phyloP scores from a whole-genome alignment of 2,329 filamentous ascomycete genomes.

The Aspergillus fructus region DNA sequence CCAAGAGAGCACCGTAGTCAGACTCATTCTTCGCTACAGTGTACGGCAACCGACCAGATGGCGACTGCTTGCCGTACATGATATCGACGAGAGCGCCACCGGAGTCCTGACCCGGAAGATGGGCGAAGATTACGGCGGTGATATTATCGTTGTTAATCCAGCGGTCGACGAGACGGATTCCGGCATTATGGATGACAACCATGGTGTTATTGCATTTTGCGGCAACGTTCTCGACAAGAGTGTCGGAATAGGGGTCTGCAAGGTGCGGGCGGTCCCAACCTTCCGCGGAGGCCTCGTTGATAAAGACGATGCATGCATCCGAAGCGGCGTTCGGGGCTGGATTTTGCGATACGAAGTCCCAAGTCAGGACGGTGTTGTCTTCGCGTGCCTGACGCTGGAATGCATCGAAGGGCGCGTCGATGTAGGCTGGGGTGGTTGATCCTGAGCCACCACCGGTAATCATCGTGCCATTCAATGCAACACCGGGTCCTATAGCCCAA shows the following conservation, averaged over 20 bases:
- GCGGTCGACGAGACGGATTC: slow-evolving; percentile 53
- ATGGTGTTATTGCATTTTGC: slow-evolving; percentile 61
- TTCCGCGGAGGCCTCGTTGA: slow-evolving; percentile 51
- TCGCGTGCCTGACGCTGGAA: slow-evolving; percentile 52
- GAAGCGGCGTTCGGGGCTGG: slow-evolving; percentile 47
- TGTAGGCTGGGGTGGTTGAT: slow-evolving; percentile 47
- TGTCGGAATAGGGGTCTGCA: slow-evolving; percentile 48
- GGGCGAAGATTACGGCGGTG: slow-evolving; percentile 62
- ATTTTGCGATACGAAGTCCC: slow-evolving; percentile 54
- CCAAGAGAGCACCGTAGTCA: slow-evolving; percentile 49
- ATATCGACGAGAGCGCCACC: slow-evolving; percentile 57
- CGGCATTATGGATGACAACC: slow-evolving; percentile 65
- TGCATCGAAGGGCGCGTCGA: slow-evolving; percentile 57
- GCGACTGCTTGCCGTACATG: slow-evolving; percentile 56
- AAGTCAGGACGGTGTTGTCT: slow-evolving; percentile 59
- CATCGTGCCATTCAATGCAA: slow-evolving; percentile 50
- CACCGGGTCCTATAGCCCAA: slow-evolving; percentile 6
- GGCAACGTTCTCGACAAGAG: slow-evolving; percentile 57
- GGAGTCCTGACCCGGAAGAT: slow-evolving; percentile 63
- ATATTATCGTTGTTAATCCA: slow-evolving; percentile 64
- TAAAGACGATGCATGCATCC: slow-evolving; percentile 52
- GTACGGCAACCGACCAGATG: slow-evolving; percentile 61
- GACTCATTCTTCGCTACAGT: slow-evolving; percentile 56
- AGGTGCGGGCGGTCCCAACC: slow-evolving; percentile 35
- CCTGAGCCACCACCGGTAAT: slow-evolving; percentile 52